phyloP scores from a whole-genome alignment of 75 land plant genomes.

The Cunninghamia lanceolata region DNA sequence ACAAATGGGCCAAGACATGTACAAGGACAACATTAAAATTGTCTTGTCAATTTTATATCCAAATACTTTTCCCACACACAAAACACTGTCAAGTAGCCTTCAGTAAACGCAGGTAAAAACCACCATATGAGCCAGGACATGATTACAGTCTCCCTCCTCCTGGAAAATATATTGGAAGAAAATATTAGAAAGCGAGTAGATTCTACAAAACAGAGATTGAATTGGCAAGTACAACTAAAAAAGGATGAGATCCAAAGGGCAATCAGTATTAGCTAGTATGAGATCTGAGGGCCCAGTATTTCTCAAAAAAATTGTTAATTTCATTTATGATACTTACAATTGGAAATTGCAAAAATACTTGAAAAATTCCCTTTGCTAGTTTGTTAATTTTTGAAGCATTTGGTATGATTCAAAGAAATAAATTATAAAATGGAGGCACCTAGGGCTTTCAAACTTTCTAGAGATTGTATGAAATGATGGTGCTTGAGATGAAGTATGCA shows the following conservation, averaged over 20 bases:
- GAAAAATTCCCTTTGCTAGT: not conserved
- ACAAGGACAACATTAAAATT: not conserved
- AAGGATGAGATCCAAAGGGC: not conserved
- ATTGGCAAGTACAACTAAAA: not conserved
- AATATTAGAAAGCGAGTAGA: not conserved
- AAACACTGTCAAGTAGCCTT: not conserved
- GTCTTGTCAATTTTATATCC: not conserved
- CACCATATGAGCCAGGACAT: not conserved
- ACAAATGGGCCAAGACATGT: not conserved
- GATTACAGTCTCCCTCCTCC: not conserved
- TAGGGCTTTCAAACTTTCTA: too few relatives aligned
- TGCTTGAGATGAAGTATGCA: too few relatives aligned
- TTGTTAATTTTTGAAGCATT: not conserved
- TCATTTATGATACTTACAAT: too few relatives aligned
- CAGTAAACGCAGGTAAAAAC: not conserved
- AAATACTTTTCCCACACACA: not conserved
- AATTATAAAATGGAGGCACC: not conserved
- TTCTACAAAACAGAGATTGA: not conserved
- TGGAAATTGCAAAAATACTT: too few relatives aligned
- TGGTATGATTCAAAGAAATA: not conserved
- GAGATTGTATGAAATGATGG: too few relatives aligned
- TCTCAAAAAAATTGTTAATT: not conserved
- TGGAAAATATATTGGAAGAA: not conserved
- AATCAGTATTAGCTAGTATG: not conserved
- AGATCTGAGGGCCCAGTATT: not conserved